Percentiles rank a stretch among this genome's conserved stretches.
Conservation (phyloP, 2,329 filamentous ascomycete genomes). For the Mycocentrospora acerina region DNA sequence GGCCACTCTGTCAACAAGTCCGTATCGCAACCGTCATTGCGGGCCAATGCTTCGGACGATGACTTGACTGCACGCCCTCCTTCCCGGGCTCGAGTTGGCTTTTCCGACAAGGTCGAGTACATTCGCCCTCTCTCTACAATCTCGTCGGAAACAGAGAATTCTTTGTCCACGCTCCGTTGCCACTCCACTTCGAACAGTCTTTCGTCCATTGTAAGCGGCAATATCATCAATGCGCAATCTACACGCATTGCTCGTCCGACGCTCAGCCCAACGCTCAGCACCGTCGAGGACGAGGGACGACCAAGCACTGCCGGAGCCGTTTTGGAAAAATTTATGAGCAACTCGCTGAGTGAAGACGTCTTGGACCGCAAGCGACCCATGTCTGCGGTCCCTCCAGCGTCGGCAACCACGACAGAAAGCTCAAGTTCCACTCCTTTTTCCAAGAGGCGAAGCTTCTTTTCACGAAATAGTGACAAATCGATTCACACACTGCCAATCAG, state of each 20-base stretch:
- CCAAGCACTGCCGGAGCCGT: slow-evolving; percentile 74
- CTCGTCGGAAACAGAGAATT: slow-evolving; percentile 81
- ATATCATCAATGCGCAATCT: slow-evolving; percentile 50
- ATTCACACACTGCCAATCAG: slow-evolving; percentile 31
- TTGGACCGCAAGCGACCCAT: slow-evolving; percentile 38
- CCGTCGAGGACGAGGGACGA: slow-evolving; percentile 48
- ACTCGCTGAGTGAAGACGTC: slow-evolving; percentile 25
- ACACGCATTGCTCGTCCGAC: slow-evolving; percentile 44
- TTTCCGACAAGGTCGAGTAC: slow-evolving; percentile 81
- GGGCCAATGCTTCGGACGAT: slow-evolving; percentile 23
- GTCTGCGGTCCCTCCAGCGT: slow-evolving; percentile 35
- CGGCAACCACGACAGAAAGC: slow-evolving; percentile 7
- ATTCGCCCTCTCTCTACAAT: slow-evolving; percentile 82
- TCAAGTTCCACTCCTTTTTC: slow-evolving; percentile 12
- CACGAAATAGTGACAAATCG: slow-evolving; percentile 43
- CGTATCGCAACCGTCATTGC: slow-evolving; percentile 43
- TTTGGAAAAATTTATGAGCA: slow-evolving; percentile 51
- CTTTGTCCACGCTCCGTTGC: slow-evolving; percentile 65
- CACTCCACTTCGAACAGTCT: slow-evolving; percentile 79
- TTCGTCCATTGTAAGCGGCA: slow-evolving; percentile 70
- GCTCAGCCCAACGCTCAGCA: slow-evolving; percentile 31
- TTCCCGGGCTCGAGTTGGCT: slow-evolving; percentile 71
- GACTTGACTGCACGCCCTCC: slow-evolving; percentile 37
- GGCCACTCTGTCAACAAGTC: slow-evolving; percentile 40
- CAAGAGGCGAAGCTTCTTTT: slow-evolving; percentile 44